Conservation (phyloP, 495 filamentous ascomycete genomes). For the Neurospora sp. region DNA sequence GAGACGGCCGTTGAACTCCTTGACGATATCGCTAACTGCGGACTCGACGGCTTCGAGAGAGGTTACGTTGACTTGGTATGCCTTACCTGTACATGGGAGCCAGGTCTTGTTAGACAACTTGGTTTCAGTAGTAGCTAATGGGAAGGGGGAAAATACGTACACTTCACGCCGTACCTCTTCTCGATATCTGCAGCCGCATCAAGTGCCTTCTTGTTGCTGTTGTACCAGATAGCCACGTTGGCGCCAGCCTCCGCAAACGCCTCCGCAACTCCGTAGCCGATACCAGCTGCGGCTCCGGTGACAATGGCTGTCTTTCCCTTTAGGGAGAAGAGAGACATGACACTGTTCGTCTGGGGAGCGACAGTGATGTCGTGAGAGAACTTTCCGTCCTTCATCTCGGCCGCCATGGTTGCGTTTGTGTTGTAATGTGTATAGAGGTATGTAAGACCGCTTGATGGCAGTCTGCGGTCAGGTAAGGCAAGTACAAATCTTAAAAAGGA, state of each 20-base stretch:
- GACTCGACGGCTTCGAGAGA: constrained; percentile 46
- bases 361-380: constrained; percentile 53
- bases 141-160: constrained; percentile 31
- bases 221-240: constrained; percentile 83
- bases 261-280: constrained; percentile 69
- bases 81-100: constrained; percentile 47
- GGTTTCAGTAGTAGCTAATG: not conserved
- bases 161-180: constrained; percentile 67
- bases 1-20: constrained; percentile 63
- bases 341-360: constrained; percentile 48
- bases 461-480: not conserved
- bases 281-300: constrained; percentile 72
- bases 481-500: not conserved
- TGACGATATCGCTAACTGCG: constrained; percentile 47
- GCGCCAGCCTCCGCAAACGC: constrained; percentile 72
- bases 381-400: constrained; percentile 38
- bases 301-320: constrained; percentile 79
- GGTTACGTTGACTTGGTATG: constrained; percentile 63
- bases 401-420: constrained; percentile 23
- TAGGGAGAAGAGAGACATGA: constrained; percentile 74
- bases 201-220: constrained; percentile 60
- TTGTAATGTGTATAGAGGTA: not conserved
- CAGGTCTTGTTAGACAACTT: not conserved
- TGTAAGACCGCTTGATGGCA: not conserved
- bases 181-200: constrained; percentile 65